Evolutionary conservation across 768 basidiomycete species (phyloP).

Genomic region (Tubosaeta brunneosetosa): DNA sequence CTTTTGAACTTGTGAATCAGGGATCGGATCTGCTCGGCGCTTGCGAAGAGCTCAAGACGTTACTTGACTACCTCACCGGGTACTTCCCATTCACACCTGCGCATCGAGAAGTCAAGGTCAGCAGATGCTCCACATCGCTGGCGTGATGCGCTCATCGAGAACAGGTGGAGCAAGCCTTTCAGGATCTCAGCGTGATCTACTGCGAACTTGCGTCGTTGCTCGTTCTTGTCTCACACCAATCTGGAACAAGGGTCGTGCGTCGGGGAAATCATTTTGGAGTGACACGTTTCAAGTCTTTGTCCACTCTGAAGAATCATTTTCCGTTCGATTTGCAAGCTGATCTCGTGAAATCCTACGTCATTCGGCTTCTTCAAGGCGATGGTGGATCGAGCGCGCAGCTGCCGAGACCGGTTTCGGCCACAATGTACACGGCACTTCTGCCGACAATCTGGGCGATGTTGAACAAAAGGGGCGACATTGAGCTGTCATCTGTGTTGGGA

Average conservation of each 20-base stretch:
- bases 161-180: slow-evolving; percentile 61
- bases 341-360: slow-evolving; percentile 57
- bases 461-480: slow-evolving; percentile 38
- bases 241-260: slow-evolving; percentile 3
- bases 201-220: slow-evolving; percentile 72
- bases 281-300: slow-evolving; percentile 13
- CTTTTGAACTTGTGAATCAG: slow-evolving; percentile 17
- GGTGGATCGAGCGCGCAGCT: slow-evolving; percentile 38
- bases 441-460: slow-evolving; percentile 79
- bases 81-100: slow-evolving; percentile 77
- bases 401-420: slow-evolving; percentile 48
- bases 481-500: slow-evolving; percentile 33
- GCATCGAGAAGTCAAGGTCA: slow-evolving; percentile 56
- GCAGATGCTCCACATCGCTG: neutral
- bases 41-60: slow-evolving; percentile 46
- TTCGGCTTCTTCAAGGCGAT: slow-evolving; percentile 52
- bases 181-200: slow-evolving; percentile 71
- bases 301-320: slow-evolving; percentile 13
- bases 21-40: slow-evolving; percentile 21
- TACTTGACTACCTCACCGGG: slow-evolving; percentile 70
- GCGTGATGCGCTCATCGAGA: slow-evolving; percentile 4
- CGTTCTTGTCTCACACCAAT: slow-evolving; percentile 34
- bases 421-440: slow-evolving; percentile 60
- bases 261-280: slow-evolving; percentile 9
- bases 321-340: slow-evolving; percentile 40